Evolutionary conservation across 257 asterid genomes (phyloP).

Genomic region (Pogostemon cablin): DNA sequence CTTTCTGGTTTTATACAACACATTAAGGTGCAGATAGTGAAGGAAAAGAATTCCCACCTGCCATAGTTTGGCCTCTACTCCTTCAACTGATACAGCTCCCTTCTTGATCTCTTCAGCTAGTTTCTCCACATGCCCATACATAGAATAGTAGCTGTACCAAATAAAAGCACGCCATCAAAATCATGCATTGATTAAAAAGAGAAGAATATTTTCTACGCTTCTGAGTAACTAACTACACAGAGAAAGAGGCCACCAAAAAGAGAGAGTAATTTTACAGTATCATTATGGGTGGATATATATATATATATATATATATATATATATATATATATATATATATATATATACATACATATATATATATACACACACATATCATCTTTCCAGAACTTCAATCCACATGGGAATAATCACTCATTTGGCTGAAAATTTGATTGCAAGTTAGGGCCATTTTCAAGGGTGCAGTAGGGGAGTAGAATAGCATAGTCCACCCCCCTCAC

Average conservation of each 20-base stretch:
- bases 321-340: neutral
- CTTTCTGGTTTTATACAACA: neutral
- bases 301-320: no score
- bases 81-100: slow-evolving; percentile 83
- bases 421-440: neutral
- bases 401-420: neutral
- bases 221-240: neutral
- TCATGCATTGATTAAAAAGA: neutral
- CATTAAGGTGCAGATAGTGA: slow-evolving; percentile 12
- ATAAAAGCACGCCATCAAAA: slow-evolving; percentile 23
- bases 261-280: neutral
- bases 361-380: neutral
- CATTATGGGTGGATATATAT: neutral
- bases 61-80: slow-evolving; percentile 83
- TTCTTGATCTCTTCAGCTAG: slow-evolving; percentile 82
- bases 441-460: neutral
- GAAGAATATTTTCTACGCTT: neutral
- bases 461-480: no score
- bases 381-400: neutral
- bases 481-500: no score
- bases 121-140: slow-evolving; percentile 86
- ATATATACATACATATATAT: neutral
- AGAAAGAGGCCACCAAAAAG: neutral
- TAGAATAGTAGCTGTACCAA: slow-evolving; percentile 67
- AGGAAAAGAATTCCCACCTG: slow-evolving; percentile 49